A percentile compares a stretch with the other conserved stretches of the same genome.
phyloP scores from a whole-genome alignment of 2,329 filamentous ascomycete species.

The Septoria petroselini region DNA sequence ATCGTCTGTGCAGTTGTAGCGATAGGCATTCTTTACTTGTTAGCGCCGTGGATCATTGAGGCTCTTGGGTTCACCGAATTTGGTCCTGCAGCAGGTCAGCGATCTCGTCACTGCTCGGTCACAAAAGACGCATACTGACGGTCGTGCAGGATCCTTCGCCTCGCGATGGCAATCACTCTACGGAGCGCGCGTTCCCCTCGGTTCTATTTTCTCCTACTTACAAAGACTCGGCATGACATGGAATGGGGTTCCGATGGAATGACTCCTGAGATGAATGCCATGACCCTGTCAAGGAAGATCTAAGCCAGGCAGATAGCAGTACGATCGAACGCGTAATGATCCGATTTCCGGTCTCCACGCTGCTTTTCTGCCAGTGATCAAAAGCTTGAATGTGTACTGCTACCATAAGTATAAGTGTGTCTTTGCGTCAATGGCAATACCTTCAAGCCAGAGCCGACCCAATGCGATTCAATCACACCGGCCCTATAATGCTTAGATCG shows the following conservation, averaged over 20 bases:
- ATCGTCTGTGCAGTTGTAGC: not conserved
- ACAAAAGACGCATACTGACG: not conserved
- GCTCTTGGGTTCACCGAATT: not conserved
- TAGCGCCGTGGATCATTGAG: not conserved
- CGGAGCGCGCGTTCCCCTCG: not conserved
- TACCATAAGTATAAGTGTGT: no score
- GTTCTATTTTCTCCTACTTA: not conserved
- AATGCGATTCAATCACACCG: no score
- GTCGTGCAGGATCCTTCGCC: not conserved
- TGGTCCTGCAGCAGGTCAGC: not conserved
- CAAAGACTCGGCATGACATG: not conserved
- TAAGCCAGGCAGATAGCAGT: not conserved
- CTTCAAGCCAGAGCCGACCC: no score
- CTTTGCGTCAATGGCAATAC: no score
- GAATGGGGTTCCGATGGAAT: not conserved
- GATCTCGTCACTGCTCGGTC: not conserved
- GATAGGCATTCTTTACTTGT: not conserved
- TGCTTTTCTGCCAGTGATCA: no score
- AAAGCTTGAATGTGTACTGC: no score
- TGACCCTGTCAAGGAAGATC: not conserved
- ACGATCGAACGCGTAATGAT: no score
- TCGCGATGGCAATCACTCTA: not conserved
- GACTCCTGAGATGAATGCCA: not conserved
- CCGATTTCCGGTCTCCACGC: no score
- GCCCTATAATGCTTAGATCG: no score